Evolutionary conservation across 164 flowering plant genomes (phyloP), one percentile per base, ranked within the genome.

Genomic region (Umbilicus rupestris): DNA sequence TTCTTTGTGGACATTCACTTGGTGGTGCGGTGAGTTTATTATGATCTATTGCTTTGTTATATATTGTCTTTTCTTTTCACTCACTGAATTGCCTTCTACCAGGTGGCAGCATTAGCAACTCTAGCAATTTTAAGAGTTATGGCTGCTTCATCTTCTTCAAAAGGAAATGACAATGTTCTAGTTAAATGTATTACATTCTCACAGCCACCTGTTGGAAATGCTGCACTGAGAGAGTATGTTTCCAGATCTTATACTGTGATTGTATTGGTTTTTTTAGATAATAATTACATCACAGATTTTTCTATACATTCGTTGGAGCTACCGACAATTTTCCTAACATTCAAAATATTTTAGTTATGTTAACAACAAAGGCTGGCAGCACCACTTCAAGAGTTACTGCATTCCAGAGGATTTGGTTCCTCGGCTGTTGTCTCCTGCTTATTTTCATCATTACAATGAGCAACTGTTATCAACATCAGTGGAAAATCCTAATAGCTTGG

Each of bases 361-460:
- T 69, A 82, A 85, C 75, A 75, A 73, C 67, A 88, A 87, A 82
- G 96, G 93, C 58, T 94, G 99, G 99, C 90, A 90, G 58, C 85
- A 82, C 58, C 81, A 89, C 72, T 94, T 94, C 78, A 91, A 88
- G 83, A 89, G 87, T 62, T 94, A 89, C 77, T 94, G 99, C 81
- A 94, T 94, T 66, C 99, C 99, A n/a, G 99, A 94, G 76, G 99
- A 94, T 74, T 73, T 94, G 73, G 94, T 94, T 42, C 99, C 99
- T 26, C 95, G 99, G 7, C 78, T 94, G 47, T 60, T 94, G 24
- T 94, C 99, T 67, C 99, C 99, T 67, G 99, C 99, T 69, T 94
- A 94, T 78, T 94, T 94, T 82, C 93, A 91, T 78, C 99, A 94
- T 67, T 94, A 94, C 70, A 91, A 88, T 81, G 82, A 86, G 22